Evolutionary conservation across 768 basidiomycete species (phyloP).

Genomic region (Cytidiella melzeri): DNA sequence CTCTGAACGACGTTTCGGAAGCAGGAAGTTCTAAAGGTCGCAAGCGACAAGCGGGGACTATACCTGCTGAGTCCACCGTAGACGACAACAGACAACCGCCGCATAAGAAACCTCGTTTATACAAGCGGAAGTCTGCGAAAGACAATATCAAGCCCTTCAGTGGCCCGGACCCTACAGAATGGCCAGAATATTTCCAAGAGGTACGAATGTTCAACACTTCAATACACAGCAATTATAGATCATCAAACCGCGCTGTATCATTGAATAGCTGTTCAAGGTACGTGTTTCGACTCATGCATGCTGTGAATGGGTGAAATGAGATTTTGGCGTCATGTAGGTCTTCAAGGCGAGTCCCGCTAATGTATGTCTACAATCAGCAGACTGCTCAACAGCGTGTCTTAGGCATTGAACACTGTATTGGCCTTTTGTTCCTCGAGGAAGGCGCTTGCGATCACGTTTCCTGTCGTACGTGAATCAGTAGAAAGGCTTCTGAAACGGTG

Average conservation of each 20-base stretch:
- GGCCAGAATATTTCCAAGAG: constrained; percentile 24
- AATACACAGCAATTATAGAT: not conserved
- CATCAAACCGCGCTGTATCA: not conserved
- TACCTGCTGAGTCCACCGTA: not conserved
- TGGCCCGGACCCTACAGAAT: constrained; percentile 2
- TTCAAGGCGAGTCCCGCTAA: constrained; percentile 28
- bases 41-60: constrained; percentile 1
- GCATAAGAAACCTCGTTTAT: constrained; percentile 19
- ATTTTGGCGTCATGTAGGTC: constrained; percentile 30
- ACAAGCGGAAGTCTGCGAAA: too few relatives aligned
- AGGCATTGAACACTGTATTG: constrained; percentile 87
- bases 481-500: constrained; percentile 75
- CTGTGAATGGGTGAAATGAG: not conserved
- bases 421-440: constrained; percentile 82
- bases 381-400: constrained; percentile 7
- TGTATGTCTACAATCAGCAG: too few relatives aligned
- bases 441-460: constrained; percentile 74
- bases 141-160: constrained; percentile 7
- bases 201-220: constrained; percentile 10
- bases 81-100: not conserved
- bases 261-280: constrained; percentile 52
- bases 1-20: too few relatives aligned
- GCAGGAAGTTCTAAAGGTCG: too few relatives aligned
- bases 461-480: constrained; percentile 68
- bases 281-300: constrained; percentile 4